A percentile compares a stretch with the other conserved stretches of the same genome.
These are phyloP conservation scores for Carex kokanica DNA, from an alignment of 176 grass and related monocot species.

Conservation along the genomic window DNA sequence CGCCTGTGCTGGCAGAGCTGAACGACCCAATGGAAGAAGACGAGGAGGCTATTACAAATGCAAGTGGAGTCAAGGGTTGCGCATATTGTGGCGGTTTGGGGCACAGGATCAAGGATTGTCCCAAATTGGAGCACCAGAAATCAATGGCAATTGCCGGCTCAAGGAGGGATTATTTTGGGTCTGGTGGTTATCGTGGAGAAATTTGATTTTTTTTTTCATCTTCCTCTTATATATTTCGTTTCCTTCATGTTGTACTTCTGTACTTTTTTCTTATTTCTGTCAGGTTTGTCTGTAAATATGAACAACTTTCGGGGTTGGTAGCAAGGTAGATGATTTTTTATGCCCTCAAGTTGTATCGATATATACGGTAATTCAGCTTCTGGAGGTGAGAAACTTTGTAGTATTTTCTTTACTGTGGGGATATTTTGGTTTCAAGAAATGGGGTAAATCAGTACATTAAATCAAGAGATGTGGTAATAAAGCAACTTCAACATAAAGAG, in stretches of 20 bases:
- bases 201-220: slow-evolving; percentile 40
- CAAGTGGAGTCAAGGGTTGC: slow-evolving; percentile 88
- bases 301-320: neutral
- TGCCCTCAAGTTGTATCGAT: neutral
- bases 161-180: slow-evolving; percentile 73
- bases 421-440: too few relatives aligned
- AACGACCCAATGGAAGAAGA: slow-evolving; percentile 78
- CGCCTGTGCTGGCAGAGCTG: slow-evolving; percentile 77
- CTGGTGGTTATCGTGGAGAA: slow-evolving; percentile 79
- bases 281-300: slow-evolving; percentile 17
- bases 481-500: too few relatives aligned
- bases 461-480: too few relatives aligned
- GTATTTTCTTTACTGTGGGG: neutral
- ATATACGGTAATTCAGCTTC: neutral
- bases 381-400: neutral
- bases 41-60: slow-evolving; percentile 57
- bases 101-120: slow-evolving; percentile 79
- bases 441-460: too few relatives aligned
- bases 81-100: slow-evolving; percentile 91
- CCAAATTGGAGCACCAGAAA: slow-evolving; percentile 88
- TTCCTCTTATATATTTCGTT: neutral
- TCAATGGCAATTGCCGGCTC: slow-evolving; percentile 77
- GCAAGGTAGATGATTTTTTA: neutral
- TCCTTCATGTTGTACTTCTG: neutral
- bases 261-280: neutral